Evolutionary conservation across 2,329 filamentous ascomycete genomes (phyloP), one percentile per base, ranked within the genome.

Genomic region (Bipolaris oryzae): DNA sequence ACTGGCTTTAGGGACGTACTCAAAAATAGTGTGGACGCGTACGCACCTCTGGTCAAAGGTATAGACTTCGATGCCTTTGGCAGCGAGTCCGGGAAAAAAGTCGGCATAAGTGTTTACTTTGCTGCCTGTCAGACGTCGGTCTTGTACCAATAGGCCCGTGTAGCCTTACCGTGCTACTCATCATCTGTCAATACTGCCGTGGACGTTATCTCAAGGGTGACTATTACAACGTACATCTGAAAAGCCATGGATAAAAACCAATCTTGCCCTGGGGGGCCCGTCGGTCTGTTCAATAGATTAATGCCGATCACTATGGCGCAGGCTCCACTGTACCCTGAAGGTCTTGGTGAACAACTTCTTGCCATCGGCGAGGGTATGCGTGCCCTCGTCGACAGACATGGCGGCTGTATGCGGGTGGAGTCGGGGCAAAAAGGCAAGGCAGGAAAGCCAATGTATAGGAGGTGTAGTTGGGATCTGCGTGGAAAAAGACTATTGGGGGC

Each of bases 201-300:
- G 11, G 7, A 13, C n/a, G 34, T 25, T 41, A 21, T 21, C 7
- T 21, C 18, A 25, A 44, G 33, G 38, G 42, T 25, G 43, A 25
- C 13, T 73, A 61, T 13, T 11, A 13, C 10, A 31, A 31, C 28
- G 28, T 73, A 81, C 81, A 81, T 70, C 93, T 75, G 87, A 92
- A 82, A 93, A 97, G 69, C 93, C 93, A 78, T 97, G 93, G 61
- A 97, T 80, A 76, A 96, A 90, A 68, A 95, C 82, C 47, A 96
- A 76, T 64, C 90, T 89, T 34, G 92, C 92, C 68, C 84, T 85
- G 53, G 84, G 76, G 11, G 82, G 76, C 13, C 79, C 82, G 28
- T 82, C 74, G 28, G 86, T 85, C 87, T 87, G 45, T 31, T 46
- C 31, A 15, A 13, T 60, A 58, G 23, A 49, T 63, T 44, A 66